Evolutionary conservation across 1,284 basidiomycete species (phyloP), one percentile per base, ranked within the genome.

Genomic region (Ustilago trichophora): DNA sequence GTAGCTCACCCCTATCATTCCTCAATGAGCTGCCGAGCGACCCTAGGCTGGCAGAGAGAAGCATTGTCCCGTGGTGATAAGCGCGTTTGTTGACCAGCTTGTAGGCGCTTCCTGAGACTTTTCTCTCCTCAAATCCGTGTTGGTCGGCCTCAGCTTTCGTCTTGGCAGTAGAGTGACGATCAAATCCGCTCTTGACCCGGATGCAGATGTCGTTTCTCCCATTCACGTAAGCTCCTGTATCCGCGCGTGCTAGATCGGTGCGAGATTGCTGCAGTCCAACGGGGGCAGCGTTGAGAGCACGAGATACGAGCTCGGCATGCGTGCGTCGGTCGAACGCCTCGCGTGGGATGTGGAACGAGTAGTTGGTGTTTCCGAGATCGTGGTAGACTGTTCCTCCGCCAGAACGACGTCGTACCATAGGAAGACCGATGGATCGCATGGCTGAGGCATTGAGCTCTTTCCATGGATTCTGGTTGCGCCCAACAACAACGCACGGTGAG

Each of bases 61-160:
- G 87, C 95, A 99, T 97, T n/a, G 95, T 98, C 0, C 96, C 96
- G 78, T 99, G 96, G 77, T 98, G 95, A 83, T 98, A 98, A 1
- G 94, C 93, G 15, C 96, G 85, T 59, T 88, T 88, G 70, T 88
- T 91, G 33, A 91, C 90, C 57, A 99, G 91, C 84, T 97, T 98
- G 84, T 97, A 99, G 7, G 96, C 96, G 13, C 93, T 97, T 29
- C 96, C 96, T 41, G 95, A 98, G 49, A 98, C 89, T 90, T 98
- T 76, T 11, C 76, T 60, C 44, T 68, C 72, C 4, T 65, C 57
- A 37, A 41, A 53, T 43, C 42, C 33, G 0, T 27, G 15, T 27
- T 68, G 57, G 25, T 55, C 41, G 4, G 50, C 41, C 21, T 52
- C 59, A 1, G 33, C 34, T 12, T 31, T 24, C 21, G 69, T 46